A percentile compares a stretch with the other conserved stretches of the same genome.
These are phyloP conservation scores for Pseudogymnoascus sp. DNA, from an alignment of 2,329 filamentous ascomycete species.

Conservation along the genomic window DNA sequence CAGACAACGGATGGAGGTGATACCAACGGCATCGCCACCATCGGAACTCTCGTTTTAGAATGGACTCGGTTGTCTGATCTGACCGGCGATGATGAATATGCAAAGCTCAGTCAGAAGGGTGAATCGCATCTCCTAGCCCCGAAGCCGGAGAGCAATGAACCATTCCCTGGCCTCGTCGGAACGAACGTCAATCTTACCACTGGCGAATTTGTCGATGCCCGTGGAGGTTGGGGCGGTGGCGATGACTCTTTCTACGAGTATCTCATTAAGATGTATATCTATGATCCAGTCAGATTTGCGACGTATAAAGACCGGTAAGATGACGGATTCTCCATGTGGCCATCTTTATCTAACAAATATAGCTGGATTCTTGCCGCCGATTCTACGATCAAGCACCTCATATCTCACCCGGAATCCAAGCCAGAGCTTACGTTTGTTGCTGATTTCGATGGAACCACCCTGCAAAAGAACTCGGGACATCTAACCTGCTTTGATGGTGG, in stretches of 20 bases:
- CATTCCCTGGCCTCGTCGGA: conserved; percentile 71
- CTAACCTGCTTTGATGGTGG: conserved; percentile 78
- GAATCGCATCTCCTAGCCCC: conserved; percentile 65
- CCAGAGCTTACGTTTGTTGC: conserved; percentile 68
- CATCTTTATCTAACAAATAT: conserved; percentile 30
- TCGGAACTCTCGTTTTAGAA: conserved; percentile 73
- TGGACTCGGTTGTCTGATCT: conserved; percentile 76
- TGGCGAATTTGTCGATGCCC: conserved; percentile 58
- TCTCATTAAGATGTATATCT: conserved; percentile 84
- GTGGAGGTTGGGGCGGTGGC: conserved; percentile 70
- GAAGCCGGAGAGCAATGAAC: conserved; percentile 53
- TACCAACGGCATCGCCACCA: conserved; percentile 66
- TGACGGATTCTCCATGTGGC: neutral
- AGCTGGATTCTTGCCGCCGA: conserved; percentile 72
- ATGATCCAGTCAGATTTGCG: conserved; percentile 57
- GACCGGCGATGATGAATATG: conserved; percentile 60
- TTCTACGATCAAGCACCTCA: conserved; percentile 63
- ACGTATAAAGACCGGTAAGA: conserved; percentile 51
- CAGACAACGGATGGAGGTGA: conserved; percentile 41
- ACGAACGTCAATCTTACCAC: conserved; percentile 55
- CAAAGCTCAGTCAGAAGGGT: conserved; percentile 54
- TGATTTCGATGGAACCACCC: conserved; percentile 41
- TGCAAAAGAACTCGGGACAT: conserved; percentile 40
- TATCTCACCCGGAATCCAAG: conserved; percentile 57
- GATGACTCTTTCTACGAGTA: conserved; percentile 84